Base-by-base conservation (phyloP, 768 basidiomycete species). In the Amanita thiersii region DNA sequence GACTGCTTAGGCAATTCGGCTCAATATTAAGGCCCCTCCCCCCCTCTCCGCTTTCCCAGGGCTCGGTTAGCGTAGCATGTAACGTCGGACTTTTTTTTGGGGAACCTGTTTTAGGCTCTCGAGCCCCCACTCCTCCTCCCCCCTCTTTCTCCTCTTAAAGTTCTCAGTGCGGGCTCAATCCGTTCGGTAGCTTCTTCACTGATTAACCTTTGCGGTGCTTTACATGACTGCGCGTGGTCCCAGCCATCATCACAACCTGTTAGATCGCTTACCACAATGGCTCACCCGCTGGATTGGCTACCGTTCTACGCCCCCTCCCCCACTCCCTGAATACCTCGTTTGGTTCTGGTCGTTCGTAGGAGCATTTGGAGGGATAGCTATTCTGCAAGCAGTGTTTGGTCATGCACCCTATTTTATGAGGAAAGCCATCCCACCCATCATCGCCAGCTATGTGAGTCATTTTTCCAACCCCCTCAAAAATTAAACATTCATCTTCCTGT, bases 321-420 rank as follows among this genome's bases (percentile, higher is more conserved):
- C 57, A 28, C 49, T 36, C 2, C 56, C 63, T 0, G 49, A 63
- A 21, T 62, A 66, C 45, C 52, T 66, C 14, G 48, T 70, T 19
- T 73, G 67, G 65, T 24, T 70, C 6, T 77, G 73, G 73, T 70
- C 75, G 0, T 76, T 73, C 50, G 49, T 77, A 10, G 72, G 67
- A 19, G 64, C 75, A 1, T 75, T 76, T 50, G 61, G 62, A 38
- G 72, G 71, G 3, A 63, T 76, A 37, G 62, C 72, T 0, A 43
- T 69, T 26, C 62, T 78, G 34, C 73, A 77, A 43, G 72, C 65
- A 5, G 54, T 71, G 7, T 76, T 77, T 46, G 62, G 60, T 17
- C 65, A 72, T 19, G 58, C 68, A 3, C 62, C 62, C 4, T 73
- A 72, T 45, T 77, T 78, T 50, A 53, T 68, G 4, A 52, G 61